Base-by-base conservation (phyloP, 208 protist genomes). In the Leptomonas seymouri region DNA sequence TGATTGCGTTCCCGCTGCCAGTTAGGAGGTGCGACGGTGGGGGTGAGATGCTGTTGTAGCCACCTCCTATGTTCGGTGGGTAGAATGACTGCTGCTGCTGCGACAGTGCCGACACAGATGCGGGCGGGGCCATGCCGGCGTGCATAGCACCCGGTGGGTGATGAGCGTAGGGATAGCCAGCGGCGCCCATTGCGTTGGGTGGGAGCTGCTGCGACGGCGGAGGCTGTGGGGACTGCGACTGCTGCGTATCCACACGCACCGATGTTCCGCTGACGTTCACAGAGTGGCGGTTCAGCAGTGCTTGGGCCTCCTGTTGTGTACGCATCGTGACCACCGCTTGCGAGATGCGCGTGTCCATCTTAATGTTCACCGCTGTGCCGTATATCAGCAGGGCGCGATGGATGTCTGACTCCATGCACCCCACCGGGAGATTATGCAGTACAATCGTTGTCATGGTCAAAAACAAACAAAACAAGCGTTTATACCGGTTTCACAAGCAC, bases 311-410 rank as follows among this genome's bases (percentile, higher is more conserved):
- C 62, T 92, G 79, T 23, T 65, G 58, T 2, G 77, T 93, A 44
- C 84, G 84, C 88, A 96, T 93, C 25, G 80, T 90, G 23, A 96
- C 88, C 28, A 79, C 76, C n/a, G 91, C 91, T 65, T 88, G 80
- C 51, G 76, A 53, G 60, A 69, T 54, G 20, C 83, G 67, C 15
- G 53, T 69, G 63, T 84, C 58, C 73, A 94, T 74, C 21, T 81
- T 68, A 16, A 89, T 81, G 39, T 78, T 72, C 3, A 90, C 64
- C 3, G 85, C 85, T 0, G 76, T 92, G 53, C 91, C 91, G 65
- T 92, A 96, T 44, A 85, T 81, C 30, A 91, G 81, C n/a, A 96
- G 73, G 0, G 84, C 88, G 30, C 88, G 87, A 45, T 83, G 83
- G 45, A 96, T 84, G 41, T 93, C 88, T 16, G 78, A 76, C 63